phyloP scores from a whole-genome alignment of 768 basidiomycete genomes.

The Dentipellis fragilis region DNA sequence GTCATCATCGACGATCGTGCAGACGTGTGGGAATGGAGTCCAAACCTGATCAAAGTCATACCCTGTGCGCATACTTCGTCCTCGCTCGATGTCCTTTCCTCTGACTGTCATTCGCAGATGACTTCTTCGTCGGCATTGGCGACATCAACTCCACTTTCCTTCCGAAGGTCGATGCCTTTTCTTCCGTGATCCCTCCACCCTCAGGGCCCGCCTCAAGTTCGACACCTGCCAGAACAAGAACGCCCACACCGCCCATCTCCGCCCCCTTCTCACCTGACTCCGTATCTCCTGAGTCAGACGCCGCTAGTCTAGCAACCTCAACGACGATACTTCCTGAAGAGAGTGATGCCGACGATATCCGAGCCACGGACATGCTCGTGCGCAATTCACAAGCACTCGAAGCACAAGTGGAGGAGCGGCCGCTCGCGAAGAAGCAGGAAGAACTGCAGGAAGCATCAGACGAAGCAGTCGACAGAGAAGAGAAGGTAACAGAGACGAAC shows the following conservation, averaged over 20 bases:
- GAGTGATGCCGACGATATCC: conserved; percentile 33
- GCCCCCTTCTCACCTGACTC: conserved; percentile 2
- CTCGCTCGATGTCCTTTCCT: neutral
- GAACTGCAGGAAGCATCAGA: conserved; percentile 44
- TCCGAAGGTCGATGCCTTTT: conserved; percentile 60
- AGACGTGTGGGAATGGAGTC: conserved; percentile 98
- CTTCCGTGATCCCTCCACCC: conserved; percentile 24
- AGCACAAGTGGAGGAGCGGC: conserved; percentile 77
- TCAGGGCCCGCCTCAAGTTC: neutral
- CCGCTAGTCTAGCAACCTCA: conserved; percentile 1
- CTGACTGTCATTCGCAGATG: conserved; percentile 45
- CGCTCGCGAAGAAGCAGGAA: conserved; percentile 83
- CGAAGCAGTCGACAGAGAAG: conserved; percentile 3
- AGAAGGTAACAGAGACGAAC: conserved; percentile 5
- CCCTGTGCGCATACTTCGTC: conserved; percentile 57
- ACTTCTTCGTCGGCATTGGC: conserved; percentile 96
- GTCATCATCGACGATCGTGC: conserved; percentile 98
- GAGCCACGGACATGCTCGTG: conserved; percentile 48
- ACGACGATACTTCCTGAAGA: conserved; percentile 13
- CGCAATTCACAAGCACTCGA: conserved; percentile 71
- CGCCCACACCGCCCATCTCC: neutral
- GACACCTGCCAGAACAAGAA: neutral
- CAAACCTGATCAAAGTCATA: conserved; percentile 92
- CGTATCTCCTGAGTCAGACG: neutral
- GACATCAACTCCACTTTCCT: conserved; percentile 96